Conservation (phyloP, 139 green algal species). For the Chlamydomonas sphaeroides region DNA sequence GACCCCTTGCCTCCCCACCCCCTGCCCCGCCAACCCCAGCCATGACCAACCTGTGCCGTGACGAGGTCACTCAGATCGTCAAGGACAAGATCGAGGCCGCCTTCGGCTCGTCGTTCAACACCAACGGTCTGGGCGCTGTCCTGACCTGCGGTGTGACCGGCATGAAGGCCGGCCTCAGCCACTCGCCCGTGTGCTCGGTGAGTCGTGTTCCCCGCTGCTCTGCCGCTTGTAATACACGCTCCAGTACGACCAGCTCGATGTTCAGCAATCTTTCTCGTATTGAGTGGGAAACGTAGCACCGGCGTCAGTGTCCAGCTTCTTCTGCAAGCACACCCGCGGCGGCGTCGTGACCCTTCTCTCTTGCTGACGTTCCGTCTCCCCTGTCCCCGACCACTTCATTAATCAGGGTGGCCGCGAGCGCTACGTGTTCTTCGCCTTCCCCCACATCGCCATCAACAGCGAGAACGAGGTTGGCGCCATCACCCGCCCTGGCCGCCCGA, state of each 20-base stretch:
- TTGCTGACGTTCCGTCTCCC: too few relatives aligned
- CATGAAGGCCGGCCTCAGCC: constrained; percentile 65
- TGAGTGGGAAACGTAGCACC: too few relatives aligned
- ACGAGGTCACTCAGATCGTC: constrained; percentile 82
- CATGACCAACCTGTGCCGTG: constrained; percentile 88
- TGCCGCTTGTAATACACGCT: too few relatives aligned
- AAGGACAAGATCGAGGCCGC: constrained; percentile 81
- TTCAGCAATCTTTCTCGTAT: too few relatives aligned
- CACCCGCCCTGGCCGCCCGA: constrained; percentile 65
- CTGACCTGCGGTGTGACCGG: constrained; percentile 85
- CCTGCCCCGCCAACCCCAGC: constrained; percentile 44
- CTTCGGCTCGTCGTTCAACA: constrained; percentile 85
- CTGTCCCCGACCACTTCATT: too few relatives aligned
- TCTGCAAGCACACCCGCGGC: too few relatives aligned
- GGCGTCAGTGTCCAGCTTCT: too few relatives aligned
- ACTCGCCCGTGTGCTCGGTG: constrained; percentile 56
- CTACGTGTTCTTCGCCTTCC: constrained; percentile 94
- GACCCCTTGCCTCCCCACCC: neutral
- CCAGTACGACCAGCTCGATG: too few relatives aligned
- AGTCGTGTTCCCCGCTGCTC: neutral
- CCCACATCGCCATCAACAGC: constrained; percentile 89
- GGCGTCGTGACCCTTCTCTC: too few relatives aligned
- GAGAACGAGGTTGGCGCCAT: constrained; percentile 77
- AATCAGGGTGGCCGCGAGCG: constrained; percentile 79
- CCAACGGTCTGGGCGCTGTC: constrained; percentile 85